These are phyloP conservation scores for Chlorokybus atmophyticus DNA, from an alignment of 139 green algal genomes.

Conservation along the genomic window DNA sequence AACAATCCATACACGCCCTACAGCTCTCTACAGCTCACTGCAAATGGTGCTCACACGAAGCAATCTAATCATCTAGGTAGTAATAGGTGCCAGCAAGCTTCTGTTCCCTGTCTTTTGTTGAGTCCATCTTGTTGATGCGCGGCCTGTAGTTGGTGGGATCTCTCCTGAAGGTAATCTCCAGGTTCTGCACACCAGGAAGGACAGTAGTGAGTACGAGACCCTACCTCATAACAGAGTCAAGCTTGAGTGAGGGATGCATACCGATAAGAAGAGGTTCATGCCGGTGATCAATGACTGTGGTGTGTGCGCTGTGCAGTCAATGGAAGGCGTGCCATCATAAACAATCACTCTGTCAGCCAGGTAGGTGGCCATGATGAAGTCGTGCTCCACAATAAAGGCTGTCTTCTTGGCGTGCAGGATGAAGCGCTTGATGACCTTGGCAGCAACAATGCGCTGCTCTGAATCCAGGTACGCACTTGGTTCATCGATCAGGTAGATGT, in stretches of 20 bases:
- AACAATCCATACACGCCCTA: too few species aligned
- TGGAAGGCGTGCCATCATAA: slow-evolving; percentile 79
- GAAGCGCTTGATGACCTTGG: slow-evolving; percentile 98
- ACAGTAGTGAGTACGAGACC: neutral
- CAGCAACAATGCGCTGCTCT: slow-evolving; percentile 93
- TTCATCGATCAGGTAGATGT: slow-evolving; percentile 99
- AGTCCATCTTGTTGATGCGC: slow-evolving; percentile 95
- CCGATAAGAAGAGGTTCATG: slow-evolving; percentile 35
- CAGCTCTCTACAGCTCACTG: too few species aligned
- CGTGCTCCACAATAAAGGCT: slow-evolving; percentile 98
- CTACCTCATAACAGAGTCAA: slow-evolving; percentile 1
- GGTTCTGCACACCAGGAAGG: slow-evolving; percentile 47
- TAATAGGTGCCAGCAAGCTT: slow-evolving; percentile 83
- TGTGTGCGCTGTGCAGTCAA: slow-evolving; percentile 52
- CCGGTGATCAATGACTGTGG: slow-evolving; percentile 68
- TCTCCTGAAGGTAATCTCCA: slow-evolving; percentile 96
- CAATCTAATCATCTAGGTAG: slow-evolving; percentile 34
- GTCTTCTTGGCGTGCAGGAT: slow-evolving; percentile 99
- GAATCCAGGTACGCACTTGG: slow-evolving; percentile 94
- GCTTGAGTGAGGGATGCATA: slow-evolving; percentile 1
- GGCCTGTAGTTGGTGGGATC: slow-evolving; percentile 97
- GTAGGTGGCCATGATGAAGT: slow-evolving; percentile 99
- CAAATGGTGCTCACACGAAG: too few species aligned
- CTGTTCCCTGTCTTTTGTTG: slow-evolving; percentile 90
- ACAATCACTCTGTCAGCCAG: slow-evolving; percentile 93